These are phyloP conservation scores for Backusella luteola DNA, from an alignment of 192 early-diverging fungal genomes.

Conservation along the genomic window DNA sequence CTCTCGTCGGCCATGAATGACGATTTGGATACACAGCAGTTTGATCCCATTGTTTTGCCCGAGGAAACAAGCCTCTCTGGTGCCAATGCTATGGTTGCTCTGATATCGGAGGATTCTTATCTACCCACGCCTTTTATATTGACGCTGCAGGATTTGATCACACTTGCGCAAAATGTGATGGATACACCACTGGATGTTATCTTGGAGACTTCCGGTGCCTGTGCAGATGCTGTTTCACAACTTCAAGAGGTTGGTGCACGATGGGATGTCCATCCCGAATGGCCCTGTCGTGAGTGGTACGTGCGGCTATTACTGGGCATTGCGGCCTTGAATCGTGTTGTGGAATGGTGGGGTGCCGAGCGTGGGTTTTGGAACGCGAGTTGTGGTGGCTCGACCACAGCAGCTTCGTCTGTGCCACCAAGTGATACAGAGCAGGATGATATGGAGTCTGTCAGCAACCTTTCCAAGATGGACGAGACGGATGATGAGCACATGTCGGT, in stretches of 20 bases:
- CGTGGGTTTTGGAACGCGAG: constrained; percentile 54
- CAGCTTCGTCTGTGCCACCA: background rate
- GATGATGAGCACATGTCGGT: constrained; percentile 8
- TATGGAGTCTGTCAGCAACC: constrained; percentile 1
- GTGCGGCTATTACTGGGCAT: constrained; percentile 73
- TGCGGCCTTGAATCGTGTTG: constrained; percentile 72
- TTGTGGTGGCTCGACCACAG: background rate
- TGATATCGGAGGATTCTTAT: constrained; percentile 54
- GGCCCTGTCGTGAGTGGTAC: constrained; percentile 61
- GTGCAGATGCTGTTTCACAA: constrained; percentile 54
- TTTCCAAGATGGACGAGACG: constrained; percentile 8
- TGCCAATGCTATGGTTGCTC: constrained; percentile 28
- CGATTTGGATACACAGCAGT: background rate
- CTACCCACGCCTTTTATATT: constrained; percentile 58
- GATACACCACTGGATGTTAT: constrained; percentile 61
- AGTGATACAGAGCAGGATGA: constrained; percentile 13
- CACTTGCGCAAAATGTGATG: constrained; percentile 67
- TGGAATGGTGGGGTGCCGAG: constrained; percentile 81
- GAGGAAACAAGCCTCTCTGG: background rate
- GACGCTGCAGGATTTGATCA: constrained; percentile 66
- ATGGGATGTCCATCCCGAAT: constrained; percentile 66
- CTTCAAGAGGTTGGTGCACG: constrained; percentile 58
- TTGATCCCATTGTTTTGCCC: background rate
- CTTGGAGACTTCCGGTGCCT: constrained; percentile 58
- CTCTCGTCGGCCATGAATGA: background rate